Evolutionary conservation across 768 basidiomycete species (phyloP), one percentile per base, ranked within the genome.

Genomic region (Kwoniella mangroviensis): DNA sequence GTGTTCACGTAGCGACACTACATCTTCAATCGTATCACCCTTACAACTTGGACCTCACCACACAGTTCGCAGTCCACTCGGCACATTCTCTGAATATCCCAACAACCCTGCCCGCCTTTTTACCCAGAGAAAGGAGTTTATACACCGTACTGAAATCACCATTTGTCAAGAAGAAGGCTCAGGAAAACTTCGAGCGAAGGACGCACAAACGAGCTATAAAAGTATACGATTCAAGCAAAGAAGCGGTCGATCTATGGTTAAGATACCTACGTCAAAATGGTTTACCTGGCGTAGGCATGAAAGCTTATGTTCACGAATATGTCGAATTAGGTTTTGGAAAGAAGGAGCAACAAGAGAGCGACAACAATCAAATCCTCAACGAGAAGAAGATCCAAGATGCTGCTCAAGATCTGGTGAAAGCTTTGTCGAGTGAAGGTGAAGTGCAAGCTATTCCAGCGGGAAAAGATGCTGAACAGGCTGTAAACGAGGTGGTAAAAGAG

Each of bases 141-240:
- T 93, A 92, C 90, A 97, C 96, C 0, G 94, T 97, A 19, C 86
- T 87, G 10, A 88, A 90, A 43, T 88, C 89, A 3, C 95, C 96
- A 11, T 98, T 98, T 80, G 90, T 88, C 5, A 91, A 95, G 83
- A 98, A 98, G 80, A 97, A 96, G 84, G 85, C 88, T 19, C 94
- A 98, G 83, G 94, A 98, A 85, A 98, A 98, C 84, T 98, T 96
- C 81, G 91, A 94, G 81, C 86, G 92, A 28, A 88, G 86, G 76
- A 89, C 90, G 63, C 91, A 95, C 79, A 92, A 91, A 79, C 88
- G 95, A 12, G 87, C 88, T 49, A 89, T 98, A 84, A 95, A 94
- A 83, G 92, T 94, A 0, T 98, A 88, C 87, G 96, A 98, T 83
- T 89, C 94, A 19, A 87, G 94, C 77, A 85, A 87, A 3, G 88